A percentile compares a stretch with the other conserved stretches of the same genome.
These are phyloP conservation scores for Exophiala lecanii-corni DNA, from an alignment of 2,329 filamentous ascomycete genomes.

Conservation along the genomic window DNA sequence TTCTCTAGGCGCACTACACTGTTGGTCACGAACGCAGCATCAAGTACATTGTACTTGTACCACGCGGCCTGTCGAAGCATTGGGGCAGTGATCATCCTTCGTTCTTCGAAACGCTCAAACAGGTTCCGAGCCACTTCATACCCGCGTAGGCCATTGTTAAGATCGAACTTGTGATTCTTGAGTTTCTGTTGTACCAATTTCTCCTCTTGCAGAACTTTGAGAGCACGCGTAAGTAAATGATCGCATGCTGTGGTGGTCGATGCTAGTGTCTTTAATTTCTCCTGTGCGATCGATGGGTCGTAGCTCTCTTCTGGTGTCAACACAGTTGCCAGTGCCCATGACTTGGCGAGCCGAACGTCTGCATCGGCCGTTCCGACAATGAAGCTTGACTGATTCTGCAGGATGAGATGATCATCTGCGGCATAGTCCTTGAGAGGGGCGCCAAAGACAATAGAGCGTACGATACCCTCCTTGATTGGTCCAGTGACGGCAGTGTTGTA, in stretches of 20 bases:
- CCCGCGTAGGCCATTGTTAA: constrained; percentile 4
- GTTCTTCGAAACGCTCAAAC: constrained; percentile 40
- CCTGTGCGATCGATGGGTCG: constrained; percentile 33
- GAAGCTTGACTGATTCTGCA: constrained; percentile 7
- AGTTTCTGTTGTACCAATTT: constrained; percentile 14
- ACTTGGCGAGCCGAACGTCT: constrained; percentile 33
- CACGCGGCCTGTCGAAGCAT: constrained; percentile 38
- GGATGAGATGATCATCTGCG: not conserved
- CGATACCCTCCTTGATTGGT: constrained; percentile 32
- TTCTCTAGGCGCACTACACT: constrained; percentile 23
- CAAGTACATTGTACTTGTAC: constrained; percentile 42
- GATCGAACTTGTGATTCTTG: constrained; percentile 39
- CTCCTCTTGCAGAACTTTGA: constrained; percentile 35
- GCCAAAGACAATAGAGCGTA: constrained; percentile 35
- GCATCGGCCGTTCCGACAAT: constrained; percentile 8
- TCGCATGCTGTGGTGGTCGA: constrained; percentile 22
- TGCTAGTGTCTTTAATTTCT: constrained; percentile 26
- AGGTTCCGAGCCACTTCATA: constrained; percentile 26
- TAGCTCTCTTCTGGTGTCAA: constrained; percentile 41
- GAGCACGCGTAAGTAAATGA: constrained; percentile 34
- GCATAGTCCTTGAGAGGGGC: constrained; percentile 12
- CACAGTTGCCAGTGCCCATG: constrained; percentile 47
- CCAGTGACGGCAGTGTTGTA: constrained; percentile 31
- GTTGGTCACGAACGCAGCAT: constrained; percentile 33
- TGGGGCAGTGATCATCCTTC: constrained; percentile 35